A percentile compares a stretch with the other conserved stretches of the same genome.
Conservation (phyloP, 306 rosid species). For the Quillaja saponaria region DNA sequence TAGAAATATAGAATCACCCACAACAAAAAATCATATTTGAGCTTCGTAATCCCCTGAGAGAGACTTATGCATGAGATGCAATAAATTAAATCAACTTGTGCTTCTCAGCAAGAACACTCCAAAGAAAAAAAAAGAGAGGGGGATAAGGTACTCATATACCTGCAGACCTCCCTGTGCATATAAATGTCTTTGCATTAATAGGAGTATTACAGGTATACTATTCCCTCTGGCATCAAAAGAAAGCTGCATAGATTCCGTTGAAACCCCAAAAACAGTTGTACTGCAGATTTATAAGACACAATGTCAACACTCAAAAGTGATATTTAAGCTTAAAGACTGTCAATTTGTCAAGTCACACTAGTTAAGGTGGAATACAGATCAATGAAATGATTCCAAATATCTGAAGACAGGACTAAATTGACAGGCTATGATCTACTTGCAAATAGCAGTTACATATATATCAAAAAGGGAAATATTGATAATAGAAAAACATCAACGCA, state of each 20-base stretch:
- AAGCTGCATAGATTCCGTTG: conserved; percentile 99
- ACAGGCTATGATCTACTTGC: neutral
- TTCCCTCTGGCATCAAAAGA: conserved; percentile 97
- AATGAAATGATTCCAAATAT: neutral
- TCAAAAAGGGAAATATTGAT: neutral
- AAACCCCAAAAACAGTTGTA: conserved; percentile 91
- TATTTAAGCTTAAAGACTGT: conserved; percentile 11
- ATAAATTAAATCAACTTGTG: conserved; percentile 17
- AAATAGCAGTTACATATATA: conserved; percentile 1
- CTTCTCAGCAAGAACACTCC: neutral
- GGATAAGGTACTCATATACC: conserved; percentile 47
- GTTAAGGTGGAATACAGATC: neutral
- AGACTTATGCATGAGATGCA: conserved; percentile 1
- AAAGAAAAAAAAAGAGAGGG: neutral
- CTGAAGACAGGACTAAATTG: conserved; percentile 4
- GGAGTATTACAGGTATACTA: conserved; percentile 87
- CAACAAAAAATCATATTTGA: neutral
- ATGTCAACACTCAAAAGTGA: conserved; percentile 39
- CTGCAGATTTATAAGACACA: conserved; percentile 47
- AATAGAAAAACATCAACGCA: neutral
- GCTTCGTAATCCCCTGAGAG: conserved; percentile 2
- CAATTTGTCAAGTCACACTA: conserved; percentile 8
- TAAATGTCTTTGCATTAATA: conserved; percentile 85
- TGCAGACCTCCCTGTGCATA: conserved; percentile 87
- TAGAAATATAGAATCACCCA: neutral